Conservation (phyloP, 352 stramenopile genomes). For the Phytophthora cryptogea region DNA sequence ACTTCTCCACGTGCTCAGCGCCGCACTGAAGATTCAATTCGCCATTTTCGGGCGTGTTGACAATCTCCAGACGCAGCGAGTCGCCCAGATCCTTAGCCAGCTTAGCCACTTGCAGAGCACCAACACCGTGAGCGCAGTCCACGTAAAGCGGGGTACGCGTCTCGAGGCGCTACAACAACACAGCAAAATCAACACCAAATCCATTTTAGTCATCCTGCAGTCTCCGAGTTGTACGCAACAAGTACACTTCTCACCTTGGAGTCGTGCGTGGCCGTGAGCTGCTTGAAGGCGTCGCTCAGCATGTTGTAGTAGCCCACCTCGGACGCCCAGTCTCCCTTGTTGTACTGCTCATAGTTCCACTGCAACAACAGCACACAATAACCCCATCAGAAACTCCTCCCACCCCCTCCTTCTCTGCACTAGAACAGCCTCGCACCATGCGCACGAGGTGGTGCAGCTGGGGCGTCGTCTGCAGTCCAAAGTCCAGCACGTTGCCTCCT, state of each 20-base stretch:
- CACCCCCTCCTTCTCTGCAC: neutral
- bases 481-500: slow-evolving; percentile 91
- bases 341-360: slow-evolving; percentile 91
- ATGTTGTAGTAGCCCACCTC: slow-evolving; percentile 96
- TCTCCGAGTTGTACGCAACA: neutral
- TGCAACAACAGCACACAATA: slow-evolving; percentile 21
- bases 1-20: slow-evolving; percentile 97
- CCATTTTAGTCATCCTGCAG: slow-evolving; percentile 5
- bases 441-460: slow-evolving; percentile 97
- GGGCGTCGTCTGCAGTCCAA: slow-evolving; percentile 97
- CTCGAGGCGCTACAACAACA: slow-evolving; percentile 60
- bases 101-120: slow-evolving; percentile 79
- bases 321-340: slow-evolving; percentile 86
- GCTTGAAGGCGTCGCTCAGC: slow-evolving; percentile 92
- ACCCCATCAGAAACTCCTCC: neutral
- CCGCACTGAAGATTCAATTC: slow-evolving; percentile 97
- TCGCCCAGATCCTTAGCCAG: slow-evolving; percentile 80
- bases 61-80: slow-evolving; percentile 81
- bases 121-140: slow-evolving; percentile 94
- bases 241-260: slow-evolving; percentile 52
- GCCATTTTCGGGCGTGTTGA: slow-evolving; percentile 81
- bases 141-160: slow-evolving; percentile 86
- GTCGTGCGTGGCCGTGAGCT: slow-evolving; percentile 82
- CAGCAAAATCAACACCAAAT: neutral
- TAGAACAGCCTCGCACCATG: slow-evolving; percentile 59